Conservation (phyloP, 257 asterid genomes). For the Nicotiana tomentosiformis region DNA sequence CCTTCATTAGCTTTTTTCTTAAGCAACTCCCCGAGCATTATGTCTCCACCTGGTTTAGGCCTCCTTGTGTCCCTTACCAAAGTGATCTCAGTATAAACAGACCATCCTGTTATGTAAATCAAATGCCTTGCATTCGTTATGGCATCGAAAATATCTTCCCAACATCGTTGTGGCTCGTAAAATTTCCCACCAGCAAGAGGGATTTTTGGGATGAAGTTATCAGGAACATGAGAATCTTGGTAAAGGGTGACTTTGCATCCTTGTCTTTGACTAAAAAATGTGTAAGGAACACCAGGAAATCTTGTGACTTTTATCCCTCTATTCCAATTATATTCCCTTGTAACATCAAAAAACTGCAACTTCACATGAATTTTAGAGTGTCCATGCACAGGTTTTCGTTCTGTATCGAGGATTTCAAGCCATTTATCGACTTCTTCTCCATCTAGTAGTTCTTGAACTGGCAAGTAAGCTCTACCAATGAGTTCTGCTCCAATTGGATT, state of each 20-base stretch:
- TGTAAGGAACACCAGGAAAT: slow-evolving; percentile 28
- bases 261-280: slow-evolving; percentile 10
- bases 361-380: slow-evolving; percentile 32
- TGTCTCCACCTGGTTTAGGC: slow-evolving; percentile 18
- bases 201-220: slow-evolving; percentile 8
- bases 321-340: slow-evolving; percentile 25
- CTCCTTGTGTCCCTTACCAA: slow-evolving; percentile 14
- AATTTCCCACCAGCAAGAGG: slow-evolving; percentile 11
- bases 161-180: slow-evolving; percentile 16
- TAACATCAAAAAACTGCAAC: slow-evolving; percentile 21
- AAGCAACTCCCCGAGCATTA: slow-evolving; percentile 11
- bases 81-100: slow-evolving; percentile 15
- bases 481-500: slow-evolving; percentile 34
- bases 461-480: slow-evolving; percentile 35
- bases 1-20: slow-evolving; percentile 15
- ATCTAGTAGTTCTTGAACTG: slow-evolving; percentile 16
- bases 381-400: slow-evolving; percentile 24
- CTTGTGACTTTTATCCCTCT: slow-evolving; percentile 18
- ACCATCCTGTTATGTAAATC: slow-evolving; percentile 13
- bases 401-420: slow-evolving; percentile 25
- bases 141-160: slow-evolving; percentile 4
- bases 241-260: slow-evolving; percentile 8
- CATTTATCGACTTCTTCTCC: slow-evolving; percentile 26
- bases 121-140: slow-evolving; percentile 11
- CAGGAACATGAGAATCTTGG: slow-evolving; percentile 17